These are phyloP conservation scores for Calonectria hawksworthii DNA, from an alignment of 2,329 filamentous ascomycete species.

Conservation along the genomic window DNA sequence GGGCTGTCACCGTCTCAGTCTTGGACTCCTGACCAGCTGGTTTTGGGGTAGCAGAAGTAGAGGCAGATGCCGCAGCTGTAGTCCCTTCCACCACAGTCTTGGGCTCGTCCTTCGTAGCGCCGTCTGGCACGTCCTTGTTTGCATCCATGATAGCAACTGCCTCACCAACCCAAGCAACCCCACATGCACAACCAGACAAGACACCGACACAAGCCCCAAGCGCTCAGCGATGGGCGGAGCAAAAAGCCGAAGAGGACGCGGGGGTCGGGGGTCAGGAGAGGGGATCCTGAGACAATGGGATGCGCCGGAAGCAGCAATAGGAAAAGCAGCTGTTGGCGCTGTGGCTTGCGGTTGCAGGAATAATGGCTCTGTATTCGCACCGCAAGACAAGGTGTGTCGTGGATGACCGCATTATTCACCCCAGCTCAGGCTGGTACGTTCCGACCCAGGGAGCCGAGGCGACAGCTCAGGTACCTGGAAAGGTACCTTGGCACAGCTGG, in stretches of 20 bases:
- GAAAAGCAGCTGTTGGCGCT: slow-evolving; percentile 17
- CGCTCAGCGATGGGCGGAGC: slow-evolving; percentile 2
- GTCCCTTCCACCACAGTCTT: slow-evolving; percentile 27
- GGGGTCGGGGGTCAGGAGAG: neutral
- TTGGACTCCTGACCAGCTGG: neutral
- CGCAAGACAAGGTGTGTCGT: slow-evolving; percentile 17
- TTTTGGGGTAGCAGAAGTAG: neutral
- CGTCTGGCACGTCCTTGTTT: slow-evolving; percentile 41
- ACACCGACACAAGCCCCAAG: slow-evolving; percentile 17
- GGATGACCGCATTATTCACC: slow-evolving; percentile 23
- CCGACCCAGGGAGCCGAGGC: slow-evolving; percentile 23
- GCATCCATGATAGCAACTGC: slow-evolving; percentile 36
- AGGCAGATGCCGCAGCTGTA: neutral
- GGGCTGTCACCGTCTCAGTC: slow-evolving; percentile 14
- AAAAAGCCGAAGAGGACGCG: slow-evolving; percentile 1
- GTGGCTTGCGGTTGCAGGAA: slow-evolving; percentile 22
- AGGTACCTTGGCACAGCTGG: slow-evolving; percentile 1
- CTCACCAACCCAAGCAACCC: slow-evolving; percentile 26
- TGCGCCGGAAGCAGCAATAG: neutral
- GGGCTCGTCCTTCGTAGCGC: slow-evolving; percentile 41
- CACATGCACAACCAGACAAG: slow-evolving; percentile 24
- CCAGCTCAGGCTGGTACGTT: neutral
- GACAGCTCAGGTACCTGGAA: slow-evolving; percentile 6
- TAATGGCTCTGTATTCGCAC: slow-evolving; percentile 24
- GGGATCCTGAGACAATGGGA: neutral